Evolutionary conservation across 108 stramenopile genomes (phyloP), one percentile per base, ranked within the genome.

Genomic region (Skeletonema potamos): DNA sequence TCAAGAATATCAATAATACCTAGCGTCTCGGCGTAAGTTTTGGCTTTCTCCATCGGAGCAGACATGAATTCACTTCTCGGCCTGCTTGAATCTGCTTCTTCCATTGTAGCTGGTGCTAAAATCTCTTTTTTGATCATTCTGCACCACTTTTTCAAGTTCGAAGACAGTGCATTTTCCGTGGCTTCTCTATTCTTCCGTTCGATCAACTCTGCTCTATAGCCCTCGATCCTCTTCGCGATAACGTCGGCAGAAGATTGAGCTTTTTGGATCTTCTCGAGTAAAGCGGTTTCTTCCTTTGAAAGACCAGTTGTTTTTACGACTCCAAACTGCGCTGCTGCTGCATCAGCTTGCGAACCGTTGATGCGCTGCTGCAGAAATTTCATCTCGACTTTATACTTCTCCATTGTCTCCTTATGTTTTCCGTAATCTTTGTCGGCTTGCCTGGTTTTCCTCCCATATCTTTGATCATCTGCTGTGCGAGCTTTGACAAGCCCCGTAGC

Each of bases 371-470:
- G 29, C 15, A 27, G 27, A 43, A 37, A 44, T 28, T 24, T 27
- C 73, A 62, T 44, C 54, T 71, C 58, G 20, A 37, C 18, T 43
- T 62, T 55, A 44, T 66, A 73, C 54, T 87, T 89, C 68, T 88
- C 86, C 3, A 90, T 69, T 43, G 89, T 81, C 39, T 83, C 79
- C 56, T 72, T 90, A 17, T 88, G 84, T 55, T 90, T 89, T 27
- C 27, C 30, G 10, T 68, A 60, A 58, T 79, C 78, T 64, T 65
- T 73, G 27, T 79, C 78, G 58, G 66, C 66, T 6, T 59, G 66
- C 18, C 88, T 73, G 1, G 87, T 76, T 72, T 89, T 92, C 22
- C 91, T 77, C 58, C 86, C 85, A 34, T 87, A 82, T 46, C 84
- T 85, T 71, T 90, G 91, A 51, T 73, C 65, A 18, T 89, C 85